Conservation (phyloP, 352 stramenopile genomes). For the Phytophthora quininea region DNA sequence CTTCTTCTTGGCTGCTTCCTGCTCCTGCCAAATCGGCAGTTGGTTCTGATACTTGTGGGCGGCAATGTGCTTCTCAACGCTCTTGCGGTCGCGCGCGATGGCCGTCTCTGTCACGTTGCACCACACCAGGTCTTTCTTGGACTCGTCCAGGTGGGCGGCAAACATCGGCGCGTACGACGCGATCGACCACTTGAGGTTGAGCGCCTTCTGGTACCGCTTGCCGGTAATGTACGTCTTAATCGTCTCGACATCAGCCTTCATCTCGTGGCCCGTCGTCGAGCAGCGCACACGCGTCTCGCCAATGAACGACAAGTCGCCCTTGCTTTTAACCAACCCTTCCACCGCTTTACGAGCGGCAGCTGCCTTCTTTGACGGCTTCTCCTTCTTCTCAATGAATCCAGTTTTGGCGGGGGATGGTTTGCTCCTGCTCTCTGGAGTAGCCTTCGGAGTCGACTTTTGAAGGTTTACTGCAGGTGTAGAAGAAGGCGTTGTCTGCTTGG, state of each 20-base stretch:
- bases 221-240: conserved; percentile 59
- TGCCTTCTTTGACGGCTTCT: conserved; percentile 16
- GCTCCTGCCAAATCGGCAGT: conserved; percentile 54
- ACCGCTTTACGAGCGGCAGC: conserved; percentile 36
- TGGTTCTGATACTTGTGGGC: conserved; percentile 63
- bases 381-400: conserved; percentile 14
- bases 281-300: conserved; percentile 60
- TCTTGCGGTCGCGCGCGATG: conserved; percentile 50
- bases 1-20: conserved; percentile 50
- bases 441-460: conserved; percentile 23
- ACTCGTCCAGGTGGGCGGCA: conserved; percentile 58
- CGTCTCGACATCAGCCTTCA: conserved; percentile 60
- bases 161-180: conserved; percentile 71
- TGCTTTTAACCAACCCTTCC: conserved; percentile 47
- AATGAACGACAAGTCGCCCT: conserved; percentile 49
- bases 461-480: background rate
- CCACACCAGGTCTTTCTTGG: conserved; percentile 59
- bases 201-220: conserved; percentile 64
- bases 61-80: conserved; percentile 61
- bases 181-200: conserved; percentile 53
- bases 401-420: conserved; percentile 18
- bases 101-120: conserved; percentile 69
- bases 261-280: conserved; percentile 68
- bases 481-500: conserved; percentile 5
- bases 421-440: conserved; percentile 14